These are phyloP conservation scores for Nannochloropsis salina DNA, from an alignment of 108 stramenopile species.

Conservation along the genomic window DNA sequence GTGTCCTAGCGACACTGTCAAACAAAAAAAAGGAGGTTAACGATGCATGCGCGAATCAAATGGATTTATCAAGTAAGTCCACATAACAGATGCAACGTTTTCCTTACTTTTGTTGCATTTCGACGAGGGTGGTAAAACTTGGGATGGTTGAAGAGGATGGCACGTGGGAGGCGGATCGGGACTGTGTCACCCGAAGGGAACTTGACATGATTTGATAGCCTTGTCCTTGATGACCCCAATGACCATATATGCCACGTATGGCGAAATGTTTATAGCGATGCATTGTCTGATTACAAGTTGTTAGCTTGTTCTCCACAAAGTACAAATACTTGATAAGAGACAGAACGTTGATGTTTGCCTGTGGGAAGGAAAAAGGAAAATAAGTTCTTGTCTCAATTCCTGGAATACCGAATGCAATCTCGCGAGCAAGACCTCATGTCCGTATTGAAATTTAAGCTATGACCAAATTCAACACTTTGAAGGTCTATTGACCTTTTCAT, in stretches of 20 bases:
- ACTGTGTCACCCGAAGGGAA: not conserved
- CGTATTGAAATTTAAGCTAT: too few species aligned
- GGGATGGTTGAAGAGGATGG: not conserved
- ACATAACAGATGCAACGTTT: not conserved
- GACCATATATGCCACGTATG: not conserved
- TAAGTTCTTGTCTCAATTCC: too few species aligned
- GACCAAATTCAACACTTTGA: too few species aligned
- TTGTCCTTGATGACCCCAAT: not conserved
- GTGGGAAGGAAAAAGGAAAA: too few species aligned
- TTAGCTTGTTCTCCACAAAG: too few species aligned
- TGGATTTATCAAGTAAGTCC: not conserved
- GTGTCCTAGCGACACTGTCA: not conserved
- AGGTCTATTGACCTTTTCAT: too few species aligned
- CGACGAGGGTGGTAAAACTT: slow-evolving; percentile 36
- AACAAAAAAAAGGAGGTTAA: not conserved
- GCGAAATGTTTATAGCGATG: not conserved
- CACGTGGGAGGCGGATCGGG: not conserved
- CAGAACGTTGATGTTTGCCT: too few species aligned
- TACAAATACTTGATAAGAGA: too few species aligned
- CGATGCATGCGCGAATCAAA: not conserved
- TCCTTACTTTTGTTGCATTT: slow-evolving; percentile 45
- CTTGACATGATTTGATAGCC: not conserved
- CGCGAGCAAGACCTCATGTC: too few species aligned
- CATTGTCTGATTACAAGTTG: not conserved
- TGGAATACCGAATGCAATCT: too few species aligned